phyloP scores from a whole-genome alignment of 2,329 filamentous ascomycete genomes.

The Penicillium sp. region DNA sequence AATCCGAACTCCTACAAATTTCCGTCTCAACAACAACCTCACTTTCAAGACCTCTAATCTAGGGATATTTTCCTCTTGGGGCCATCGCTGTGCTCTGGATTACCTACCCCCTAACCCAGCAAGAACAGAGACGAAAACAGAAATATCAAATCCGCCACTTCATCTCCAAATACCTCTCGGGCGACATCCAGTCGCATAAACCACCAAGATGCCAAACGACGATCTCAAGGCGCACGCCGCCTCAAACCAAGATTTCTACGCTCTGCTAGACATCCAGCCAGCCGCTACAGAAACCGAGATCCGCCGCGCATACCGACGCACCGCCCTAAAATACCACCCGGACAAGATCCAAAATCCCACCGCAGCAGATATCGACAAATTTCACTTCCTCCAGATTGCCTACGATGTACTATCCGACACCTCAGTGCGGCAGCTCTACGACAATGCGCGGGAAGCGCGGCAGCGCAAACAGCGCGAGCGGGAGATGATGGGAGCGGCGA shows the following conservation, averaged over 20 bases:
- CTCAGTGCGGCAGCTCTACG: slow-evolving; percentile 71
- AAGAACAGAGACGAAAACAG: background rate
- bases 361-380: slow-evolving; percentile 68
- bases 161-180: slow-evolving; percentile 24
- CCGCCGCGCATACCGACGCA: slow-evolving; percentile 78
- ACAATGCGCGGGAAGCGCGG: slow-evolving; percentile 69
- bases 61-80: background rate
- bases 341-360: slow-evolving; percentile 78
- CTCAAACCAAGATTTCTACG: slow-evolving; percentile 71
- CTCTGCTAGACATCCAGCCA: slow-evolving; percentile 65
- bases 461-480: slow-evolving; percentile 67
- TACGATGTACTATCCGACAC: slow-evolving; percentile 75
- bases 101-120: rapidly evolving
- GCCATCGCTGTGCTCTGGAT: background rate
- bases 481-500: slow-evolving; percentile 68
- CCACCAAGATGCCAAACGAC: slow-evolving; percentile 36
- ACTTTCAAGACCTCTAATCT: background rate
- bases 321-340: slow-evolving; percentile 86
- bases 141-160: background rate
- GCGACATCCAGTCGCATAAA: slow-evolving; percentile 51
- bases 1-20: slow-evolving; percentile 5
- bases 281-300: slow-evolving; percentile 69
- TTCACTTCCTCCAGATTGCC: slow-evolving; percentile 82
- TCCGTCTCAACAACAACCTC: background rate
- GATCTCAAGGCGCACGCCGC: slow-evolving; percentile 57